Evolutionary conservation across 441 rosid species (phyloP), one percentile per base, ranked within the genome.

Genomic region (Corymbia calophylla): DNA sequence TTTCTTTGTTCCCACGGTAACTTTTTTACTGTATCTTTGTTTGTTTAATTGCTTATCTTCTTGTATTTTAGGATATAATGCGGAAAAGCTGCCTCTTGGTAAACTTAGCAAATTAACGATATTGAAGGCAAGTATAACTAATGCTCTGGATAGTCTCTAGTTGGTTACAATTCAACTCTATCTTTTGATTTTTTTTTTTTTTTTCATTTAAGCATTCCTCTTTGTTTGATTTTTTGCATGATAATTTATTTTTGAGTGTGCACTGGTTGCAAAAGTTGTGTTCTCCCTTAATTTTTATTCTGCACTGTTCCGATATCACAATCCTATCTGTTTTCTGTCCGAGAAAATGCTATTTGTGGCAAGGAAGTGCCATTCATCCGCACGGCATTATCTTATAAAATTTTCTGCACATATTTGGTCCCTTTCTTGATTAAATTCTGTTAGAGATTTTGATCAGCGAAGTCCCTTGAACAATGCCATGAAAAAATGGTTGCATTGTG

Each of bases 31-130:
- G 87, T 15, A 87, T 53, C 86, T 88, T 90, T 29, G 73, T 64
- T 88, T 77, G 80, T 15, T n/a, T 87, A 66, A 84, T 58, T 87
- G 86, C 58, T 82, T 89, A 35, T 88, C 89, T 53, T 64, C 53
- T 88, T 89, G 58, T 87, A n/a, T 90, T 92, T 89, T 89, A 97
- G 99, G 99, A 90, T 96, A 97, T 90, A 95, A 97, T 90, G 98
- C 98, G 92, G 95, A 96, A 89, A 97, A 96, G 93, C 91, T 97
- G 94, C 99, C 99, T 49, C 99, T 97, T 64, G 99, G 99, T 49
- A 97, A 95, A 93, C 94, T 97, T 90, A 97, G 99, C 95, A 96
- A 93, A 94, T 90, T 97, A 87, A 97, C 96, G 85, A 94, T 97
- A 88, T 89, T 92, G 90, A 97, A 95, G 98, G 99, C 95, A 89